Base-by-base conservation (phyloP, 1,284 basidiomycete species). In the Omphalotus olearius region DNA sequence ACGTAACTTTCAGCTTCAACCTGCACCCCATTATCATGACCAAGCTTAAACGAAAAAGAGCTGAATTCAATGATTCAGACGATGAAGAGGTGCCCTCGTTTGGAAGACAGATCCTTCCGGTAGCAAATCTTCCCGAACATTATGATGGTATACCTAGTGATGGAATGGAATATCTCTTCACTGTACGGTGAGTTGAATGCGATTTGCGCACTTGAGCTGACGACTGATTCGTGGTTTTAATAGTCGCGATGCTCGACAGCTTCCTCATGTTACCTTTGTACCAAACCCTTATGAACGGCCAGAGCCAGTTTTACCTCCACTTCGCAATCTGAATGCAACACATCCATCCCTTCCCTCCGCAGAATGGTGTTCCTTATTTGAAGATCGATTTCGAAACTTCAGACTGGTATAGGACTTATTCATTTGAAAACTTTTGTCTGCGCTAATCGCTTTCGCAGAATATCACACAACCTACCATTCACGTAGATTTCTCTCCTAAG, bases 91-190 rank as follows among this genome's bases (percentile, higher is more conserved):
- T 10, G 10, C 68, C 74, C 16, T 63, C 72, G 13, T 75, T 76
- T 46, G 83, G 82, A 47, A 75, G 66, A 54, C 86, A 89, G 65
- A 85, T 78, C 13, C 71, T 91, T 3, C 88, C 88, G 17, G 85
- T 91, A 18, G 88, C 88, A 36, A 76, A 82, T 60, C 75, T 91
- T 45, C 85, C 87, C 28, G 64, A 69, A 17, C 71, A 82, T 60
- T 91, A 83, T 62, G 68, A 79, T 55, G 81, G 75, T 20, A 75
- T 75, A 47, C 89, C 89, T 1, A 66, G 69, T 60, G 84, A 92
- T 66, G 89, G 90, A 2, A 60, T 87, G 74, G 78, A 92, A 62
- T 92, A 92, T 64, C 72, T 92, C 33, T 91, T 91, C 65, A 81
- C 81, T 47, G 89, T 92, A 47, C 78, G 88, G 88, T 88, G 57